Conservation (phyloP, 148 eudicot species). For the Silene uniflora region DNA sequence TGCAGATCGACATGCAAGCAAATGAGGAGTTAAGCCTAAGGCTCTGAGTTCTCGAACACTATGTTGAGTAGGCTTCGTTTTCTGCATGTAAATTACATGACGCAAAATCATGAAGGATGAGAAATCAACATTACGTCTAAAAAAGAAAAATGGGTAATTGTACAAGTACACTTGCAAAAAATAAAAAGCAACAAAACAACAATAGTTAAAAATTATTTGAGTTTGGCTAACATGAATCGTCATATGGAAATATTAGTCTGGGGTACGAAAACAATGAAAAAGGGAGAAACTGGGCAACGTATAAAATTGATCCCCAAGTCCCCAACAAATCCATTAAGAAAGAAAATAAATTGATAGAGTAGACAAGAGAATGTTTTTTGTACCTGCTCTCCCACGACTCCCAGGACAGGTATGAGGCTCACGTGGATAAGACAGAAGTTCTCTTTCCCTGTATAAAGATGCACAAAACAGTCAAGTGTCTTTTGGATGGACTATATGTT, state of each 20-base stretch:
- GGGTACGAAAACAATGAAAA: background rate
- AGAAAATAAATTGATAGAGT: background rate
- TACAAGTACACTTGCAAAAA: too few relatives aligned
- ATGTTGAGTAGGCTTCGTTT: slow-evolving; percentile 98
- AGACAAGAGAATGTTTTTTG: background rate
- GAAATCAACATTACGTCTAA: background rate
- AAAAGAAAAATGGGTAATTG: too few relatives aligned
- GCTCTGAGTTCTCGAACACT: slow-evolving; percentile 96
- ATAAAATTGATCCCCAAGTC: background rate
- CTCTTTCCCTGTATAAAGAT: slow-evolving; percentile 54
- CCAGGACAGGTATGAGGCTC: slow-evolving; percentile 91
- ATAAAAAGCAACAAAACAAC: too few relatives aligned
- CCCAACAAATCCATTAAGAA: background rate
- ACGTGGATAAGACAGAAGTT: slow-evolving; percentile 91
- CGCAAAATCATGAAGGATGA: background rate
- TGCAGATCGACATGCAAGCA: slow-evolving; percentile 95
- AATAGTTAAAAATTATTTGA: too few relatives aligned
- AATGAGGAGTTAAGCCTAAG: slow-evolving; percentile 90
- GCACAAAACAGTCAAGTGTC: background rate
- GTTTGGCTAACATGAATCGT: too few relatives aligned
- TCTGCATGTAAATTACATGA: slow-evolving; percentile 41
- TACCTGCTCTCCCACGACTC: slow-evolving; percentile 99
- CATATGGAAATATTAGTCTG: too few relatives aligned
- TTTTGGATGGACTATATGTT: background rate
- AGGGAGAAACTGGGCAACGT: background rate